Evolutionary conservation across 2,329 filamentous ascomycete species (phyloP), one percentile per base, ranked within the genome.

Genomic region (Colletotrichum sp.): DNA sequence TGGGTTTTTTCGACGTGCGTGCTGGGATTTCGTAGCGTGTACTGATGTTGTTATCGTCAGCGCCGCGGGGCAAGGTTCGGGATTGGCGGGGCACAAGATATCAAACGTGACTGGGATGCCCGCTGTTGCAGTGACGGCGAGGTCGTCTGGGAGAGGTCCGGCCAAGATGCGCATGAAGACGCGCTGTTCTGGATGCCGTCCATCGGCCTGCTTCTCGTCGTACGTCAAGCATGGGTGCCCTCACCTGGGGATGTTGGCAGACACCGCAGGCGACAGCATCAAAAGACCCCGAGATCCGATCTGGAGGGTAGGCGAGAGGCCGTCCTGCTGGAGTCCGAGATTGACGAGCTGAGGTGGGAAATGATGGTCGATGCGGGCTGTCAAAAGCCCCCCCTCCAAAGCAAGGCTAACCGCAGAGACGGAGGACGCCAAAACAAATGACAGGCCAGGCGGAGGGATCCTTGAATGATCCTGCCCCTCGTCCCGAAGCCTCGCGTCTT

Each of bases 401-500:
- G 31, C 47, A 24, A 51, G 43, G 43, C 24, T 24, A 43, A n/a
- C 38, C 34, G 61, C 24, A 33, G 24, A 43, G 34, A 66, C 47
- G 31, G 43, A 47, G 36, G 59, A 38, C 47, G 47, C 29, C 55
- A 63, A 58, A 51, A 27, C 43, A 33, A 59, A 70, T 57, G 70
- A 63, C 62, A 70, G 59, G 31, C 31, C 12, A 36, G n/a, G 38
- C 33, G 38, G 13, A 66, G 33, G 47, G 43, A 73, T 66, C 71
- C 71, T 63, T 73, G 71, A 66, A n/a, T 57, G 55, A 63, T 62
- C 61, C 43, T 61, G 57, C 34, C 69, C 38, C 33, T 51, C 59
- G 47, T 58, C 34, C 66, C 59, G 21, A 58, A 59, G 24, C 59
- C 51, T 70, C 33, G 65, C 57, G 29, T 43, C 29, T 61, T 54